Evolutionary conservation across 371 early-diverging fungal genomes (phyloP), one percentile per base, ranked within the genome.

Genomic region (Lichtheimia ramosa): DNA sequence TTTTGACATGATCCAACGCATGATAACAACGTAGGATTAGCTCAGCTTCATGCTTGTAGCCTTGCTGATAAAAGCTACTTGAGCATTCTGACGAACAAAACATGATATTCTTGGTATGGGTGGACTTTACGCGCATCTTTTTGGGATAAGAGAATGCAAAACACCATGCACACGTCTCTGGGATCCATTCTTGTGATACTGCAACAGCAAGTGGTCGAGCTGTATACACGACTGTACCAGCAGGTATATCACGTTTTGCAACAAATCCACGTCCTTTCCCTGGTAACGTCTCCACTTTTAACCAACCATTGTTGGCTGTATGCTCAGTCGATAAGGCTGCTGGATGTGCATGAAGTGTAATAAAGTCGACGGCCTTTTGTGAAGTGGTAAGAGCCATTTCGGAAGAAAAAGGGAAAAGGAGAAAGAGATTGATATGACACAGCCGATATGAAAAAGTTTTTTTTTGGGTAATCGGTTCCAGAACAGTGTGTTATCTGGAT

Each of bases 161-260:
- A 41, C 75, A 78, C 65, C 68, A 73, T 2, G 61, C 52, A 20
- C 79, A 78, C 3, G 75, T 73, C 46, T 79, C 79, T 13, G 71
- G 68, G 10, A 52, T 64, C 75, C 74, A 79, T 63, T 75, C 75
- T 48, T 75, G 70, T 24, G 71, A 69, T 15, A 73, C 70, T 24
- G 60, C 61, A 3, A 71, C 64, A 5, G 79, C 68, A 1, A 73
- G 52, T n/a, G 75, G 74, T 1, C 56, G 43, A 16, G 71, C 69
- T 18, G 61, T 51, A 46, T 71, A 68, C 13, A 79, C 41, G 0
- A 43, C 18, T 1, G 68, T 61, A 18, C 73, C 75, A 27, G 65
- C 62, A 16, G 65, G 53, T 15, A 79, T 71, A 23, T 18, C 49
- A 20, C 49, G 51, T 8, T 51, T 66, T 2, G 75, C 73, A 48